These are phyloP conservation scores for Apiotrichum veenhuisii DNA, from an alignment of 1,284 basidiomycete species.

Conservation along the genomic window DNA sequence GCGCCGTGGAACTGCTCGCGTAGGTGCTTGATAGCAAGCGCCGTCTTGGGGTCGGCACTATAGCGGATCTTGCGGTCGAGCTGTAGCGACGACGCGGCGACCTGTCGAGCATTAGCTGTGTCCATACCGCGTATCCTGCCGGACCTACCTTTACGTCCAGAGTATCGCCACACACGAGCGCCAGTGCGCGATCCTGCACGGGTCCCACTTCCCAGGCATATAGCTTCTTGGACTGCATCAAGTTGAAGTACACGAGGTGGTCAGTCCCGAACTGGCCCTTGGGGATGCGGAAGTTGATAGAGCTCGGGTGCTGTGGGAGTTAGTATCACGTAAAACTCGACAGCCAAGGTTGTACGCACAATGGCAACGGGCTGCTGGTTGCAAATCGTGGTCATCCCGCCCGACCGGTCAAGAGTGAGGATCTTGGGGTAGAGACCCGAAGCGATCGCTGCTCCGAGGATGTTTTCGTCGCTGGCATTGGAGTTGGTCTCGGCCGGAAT, in stretches of 20 bases:
- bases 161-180: conserved; percentile 81
- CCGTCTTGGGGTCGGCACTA: conserved; percentile 64
- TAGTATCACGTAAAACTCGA: neutral
- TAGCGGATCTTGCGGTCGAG: conserved; percentile 85
- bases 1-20: conserved; percentile 63
- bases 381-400: conserved; percentile 73
- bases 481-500: conserved; percentile 69
- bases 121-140: neutral
- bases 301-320: conserved; percentile 76
- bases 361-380: conserved; percentile 70
- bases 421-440: conserved; percentile 93
- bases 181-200: conserved; percentile 75
- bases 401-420: conserved; percentile 61
- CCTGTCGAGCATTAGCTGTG: conserved; percentile 51
- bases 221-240: conserved; percentile 62
- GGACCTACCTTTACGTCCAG: conserved; percentile 73
- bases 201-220: conserved; percentile 98
- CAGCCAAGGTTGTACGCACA: conserved; percentile 24
- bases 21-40: conserved; percentile 75
- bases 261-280: conserved; percentile 68
- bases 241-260: conserved; percentile 79
- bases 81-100: conserved; percentile 65
- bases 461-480: conserved; percentile 60
- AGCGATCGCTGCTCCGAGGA: conserved; percentile 77
- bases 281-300: conserved; percentile 72